A percentile compares a stretch with the other conserved stretches of the same genome.
Evolutionary conservation across 768 basidiomycete genomes (phyloP).

Genomic region (Tricholoma saponaceum): DNA sequence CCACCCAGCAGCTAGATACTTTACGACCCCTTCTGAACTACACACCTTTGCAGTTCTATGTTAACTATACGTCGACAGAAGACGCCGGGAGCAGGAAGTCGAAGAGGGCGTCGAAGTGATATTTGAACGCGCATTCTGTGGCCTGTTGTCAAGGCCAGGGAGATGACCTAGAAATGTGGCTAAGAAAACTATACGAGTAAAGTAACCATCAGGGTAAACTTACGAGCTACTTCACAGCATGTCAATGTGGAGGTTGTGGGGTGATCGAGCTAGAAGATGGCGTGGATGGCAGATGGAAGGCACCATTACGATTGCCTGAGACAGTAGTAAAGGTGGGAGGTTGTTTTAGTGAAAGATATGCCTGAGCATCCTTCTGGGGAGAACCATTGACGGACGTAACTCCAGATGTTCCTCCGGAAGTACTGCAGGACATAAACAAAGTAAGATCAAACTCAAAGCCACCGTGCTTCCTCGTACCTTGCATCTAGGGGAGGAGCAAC

Average conservation of each 20-base stretch:
- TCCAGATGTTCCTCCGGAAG: constrained; percentile 11
- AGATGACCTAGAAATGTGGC: background rate
- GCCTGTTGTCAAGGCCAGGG: background rate
- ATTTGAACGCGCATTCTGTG: background rate
- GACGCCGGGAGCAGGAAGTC: too few species aligned
- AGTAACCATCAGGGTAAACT: constrained; percentile 5
- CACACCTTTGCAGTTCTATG: background rate
- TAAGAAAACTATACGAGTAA: background rate
- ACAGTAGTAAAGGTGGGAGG: constrained; percentile 27
- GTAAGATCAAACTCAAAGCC: background rate
- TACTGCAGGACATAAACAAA: background rate
- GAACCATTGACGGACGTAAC: constrained; percentile 28
- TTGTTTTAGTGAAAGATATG: constrained; percentile 22
- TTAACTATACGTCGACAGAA: background rate
- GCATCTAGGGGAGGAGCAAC: constrained; percentile 29
- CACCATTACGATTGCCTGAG: constrained; percentile 35
- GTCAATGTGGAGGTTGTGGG: constrained; percentile 12
- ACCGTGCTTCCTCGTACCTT: constrained; percentile 26
- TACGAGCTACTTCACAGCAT: background rate
- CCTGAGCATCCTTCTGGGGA: constrained; percentile 30
- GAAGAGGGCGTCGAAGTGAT: background rate
- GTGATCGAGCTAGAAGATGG: constrained; percentile 17
- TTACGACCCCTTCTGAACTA: too few species aligned
- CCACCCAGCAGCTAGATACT: background rate
- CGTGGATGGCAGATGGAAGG: constrained; percentile 28